These are phyloP conservation scores for Leonotis leonurus DNA, from an alignment of 257 asterid genomes.

Conservation along the genomic window DNA sequence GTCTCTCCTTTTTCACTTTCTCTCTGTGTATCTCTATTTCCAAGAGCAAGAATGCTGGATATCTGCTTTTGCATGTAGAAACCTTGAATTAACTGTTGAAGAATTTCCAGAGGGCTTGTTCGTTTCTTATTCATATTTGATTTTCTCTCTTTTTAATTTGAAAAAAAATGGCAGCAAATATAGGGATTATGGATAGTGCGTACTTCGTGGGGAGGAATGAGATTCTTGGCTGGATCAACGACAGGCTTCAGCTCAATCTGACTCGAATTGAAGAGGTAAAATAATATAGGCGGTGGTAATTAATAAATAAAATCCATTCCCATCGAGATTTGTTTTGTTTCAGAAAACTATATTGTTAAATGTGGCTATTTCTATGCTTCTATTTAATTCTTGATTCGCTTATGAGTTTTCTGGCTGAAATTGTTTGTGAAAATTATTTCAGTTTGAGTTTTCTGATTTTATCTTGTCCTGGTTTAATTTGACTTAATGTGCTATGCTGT, in stretches of 20 bases:
- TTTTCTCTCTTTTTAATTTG: not conserved
- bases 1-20: not conserved
- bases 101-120: not conserved
- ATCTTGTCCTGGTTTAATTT: not conserved
- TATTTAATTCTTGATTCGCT: not conserved
- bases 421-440: not conserved
- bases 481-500: not conserved
- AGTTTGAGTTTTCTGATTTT: not conserved
- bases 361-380: not conserved
- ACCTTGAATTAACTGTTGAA: constrained; percentile 10
- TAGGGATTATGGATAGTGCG: constrained; percentile 94
- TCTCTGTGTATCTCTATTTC: not conserved
- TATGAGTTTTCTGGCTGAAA: not conserved
- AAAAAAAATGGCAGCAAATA: constrained; percentile 62
- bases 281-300: not conserved
- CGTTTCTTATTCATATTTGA: constrained; percentile 2
- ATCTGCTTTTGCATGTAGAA: constrained; percentile 16
- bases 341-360: not conserved
- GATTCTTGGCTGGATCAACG: constrained; percentile 81
- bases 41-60: not conserved
- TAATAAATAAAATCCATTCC: not conserved
- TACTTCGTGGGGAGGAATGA: constrained; percentile 95
- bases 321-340: constrained; percentile 2
- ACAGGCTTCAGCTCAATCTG: constrained; percentile 78
- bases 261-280: constrained; percentile 84